Evolutionary conservation across 2,329 filamentous ascomycete species (phyloP), one percentile per base, ranked within the genome.

Genomic region (Scytalidium sp.): DNA sequence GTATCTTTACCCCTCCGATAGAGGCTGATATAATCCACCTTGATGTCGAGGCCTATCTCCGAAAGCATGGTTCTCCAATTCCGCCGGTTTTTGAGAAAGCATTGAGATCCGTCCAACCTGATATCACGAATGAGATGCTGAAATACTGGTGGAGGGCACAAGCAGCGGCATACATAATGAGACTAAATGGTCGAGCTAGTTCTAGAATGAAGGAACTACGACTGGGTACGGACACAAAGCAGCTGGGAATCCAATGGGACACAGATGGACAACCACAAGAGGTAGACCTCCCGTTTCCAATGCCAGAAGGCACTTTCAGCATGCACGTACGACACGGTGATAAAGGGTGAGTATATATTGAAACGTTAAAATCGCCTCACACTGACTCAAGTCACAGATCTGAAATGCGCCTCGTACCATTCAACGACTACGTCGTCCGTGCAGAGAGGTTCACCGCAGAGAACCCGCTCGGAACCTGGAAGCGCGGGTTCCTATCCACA

Each of bases 71-170:
- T 5, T 36, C 13, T 15, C 32, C 32, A 36, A 36, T 36, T 36
- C 32, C 32, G 17, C 32, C 15, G 5, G 17, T 36, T 15, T 36
- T 36, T 15, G 55, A 46, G 29, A 48, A 52, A 21, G 50, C 50
- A 5, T 43, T 60, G 13, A 46, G 39, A 36, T 45, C 27, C 13
- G 39, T 53, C 17, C 50, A 50, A 40, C 50, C 55, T 17, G 51
- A 57, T 46, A 57, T 61, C 36, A 57, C 45, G 7, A 40, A 41
- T 19, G 57, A 61, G 40, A 50, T 54, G 8, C 21, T 48, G 13
- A 56, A 55, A 44, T 60, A 60, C 25, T 60, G 55, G 59, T 60
- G 59, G 58, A 47, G 55, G 20, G 48, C 52, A 1, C 56, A 60
- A 41, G 53, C 50, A 7, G 51, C 53, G 43, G 50, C 55, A 7